A percentile compares a stretch with the other conserved stretches of the same genome.
These are phyloP conservation scores for Fusarium albosuccineum DNA, from an alignment of 2,329 filamentous ascomycete species.

Conservation along the genomic window DNA sequence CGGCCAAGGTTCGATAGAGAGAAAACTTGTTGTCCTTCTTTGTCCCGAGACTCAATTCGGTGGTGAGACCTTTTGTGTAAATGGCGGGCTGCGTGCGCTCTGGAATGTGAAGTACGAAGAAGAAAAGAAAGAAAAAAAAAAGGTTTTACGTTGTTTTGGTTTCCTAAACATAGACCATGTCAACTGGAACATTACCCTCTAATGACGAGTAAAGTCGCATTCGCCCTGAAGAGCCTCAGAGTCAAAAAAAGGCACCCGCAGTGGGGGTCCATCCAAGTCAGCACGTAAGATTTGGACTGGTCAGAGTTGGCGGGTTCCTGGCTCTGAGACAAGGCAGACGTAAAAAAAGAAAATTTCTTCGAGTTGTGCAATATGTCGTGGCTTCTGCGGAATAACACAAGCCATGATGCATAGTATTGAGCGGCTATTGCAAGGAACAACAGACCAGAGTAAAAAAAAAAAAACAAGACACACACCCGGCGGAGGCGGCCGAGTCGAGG, in stretches of 20 bases:
- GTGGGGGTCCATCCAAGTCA: background rate
- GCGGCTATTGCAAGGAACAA: background rate
- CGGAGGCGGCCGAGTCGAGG: slow-evolving; percentile 26
- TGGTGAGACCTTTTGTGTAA: slow-evolving; percentile 30
- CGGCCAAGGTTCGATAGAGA: background rate
- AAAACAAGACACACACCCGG: slow-evolving; percentile 4
- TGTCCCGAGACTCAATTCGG: slow-evolving; percentile 11
- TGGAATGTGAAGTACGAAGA: slow-evolving; percentile 26
- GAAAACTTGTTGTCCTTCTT: background rate
- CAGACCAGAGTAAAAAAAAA: background rate
- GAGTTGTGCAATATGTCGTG: slow-evolving; percentile 34
- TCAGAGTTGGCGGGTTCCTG: slow-evolving; percentile 1
- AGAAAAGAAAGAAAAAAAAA: slow-evolving; percentile 1
- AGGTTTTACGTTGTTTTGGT: slow-evolving; percentile 21
- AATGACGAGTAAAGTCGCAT: slow-evolving; percentile 25
- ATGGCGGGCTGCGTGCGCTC: slow-evolving; percentile 22
- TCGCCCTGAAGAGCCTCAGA: slow-evolving; percentile 28
- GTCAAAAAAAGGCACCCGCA: slow-evolving; percentile 14
- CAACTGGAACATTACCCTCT: slow-evolving; percentile 22
- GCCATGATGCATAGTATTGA: slow-evolving; percentile 22
- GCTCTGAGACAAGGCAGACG: slow-evolving; percentile 5
- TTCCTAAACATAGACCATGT: slow-evolving; percentile 15
- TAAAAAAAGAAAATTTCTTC: slow-evolving; percentile 9
- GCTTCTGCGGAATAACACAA: slow-evolving; percentile 20
- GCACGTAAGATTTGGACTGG: background rate